A percentile compares a stretch with the other conserved stretches of the same genome.
Evolutionary conservation across 306 rosid species (phyloP).

Genomic region (Datisca glomerata): DNA sequence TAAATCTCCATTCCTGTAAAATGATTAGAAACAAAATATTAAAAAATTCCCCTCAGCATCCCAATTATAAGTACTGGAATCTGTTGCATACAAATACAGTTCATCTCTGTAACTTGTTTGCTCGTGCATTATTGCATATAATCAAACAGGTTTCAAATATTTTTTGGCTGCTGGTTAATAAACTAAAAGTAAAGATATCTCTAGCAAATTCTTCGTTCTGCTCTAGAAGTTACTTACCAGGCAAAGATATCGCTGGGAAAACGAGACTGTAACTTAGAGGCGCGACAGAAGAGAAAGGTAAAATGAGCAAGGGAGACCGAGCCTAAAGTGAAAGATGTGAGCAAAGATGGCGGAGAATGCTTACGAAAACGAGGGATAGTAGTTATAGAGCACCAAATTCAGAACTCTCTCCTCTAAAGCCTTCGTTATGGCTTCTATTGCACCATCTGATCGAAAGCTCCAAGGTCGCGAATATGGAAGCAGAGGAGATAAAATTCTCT

Average conservation of each 20-base stretch:
- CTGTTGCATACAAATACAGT: background rate
- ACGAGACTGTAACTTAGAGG: constrained; percentile 49
- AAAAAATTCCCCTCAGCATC: no score
- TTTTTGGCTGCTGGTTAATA: no score
- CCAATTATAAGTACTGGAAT: constrained; percentile 21
- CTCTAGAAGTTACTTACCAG: no score
- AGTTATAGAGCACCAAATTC: constrained; percentile 58
- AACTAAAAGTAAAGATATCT: no score
- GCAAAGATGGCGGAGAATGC: constrained; percentile 76
- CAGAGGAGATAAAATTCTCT: constrained; percentile 12
- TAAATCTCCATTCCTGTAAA: constrained; percentile 58
- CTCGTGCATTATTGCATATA: no score
- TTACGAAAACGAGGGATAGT: constrained; percentile 78
- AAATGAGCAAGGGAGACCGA: constrained; percentile 30
- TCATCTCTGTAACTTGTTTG: no score
- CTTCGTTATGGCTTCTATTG: constrained; percentile 60
- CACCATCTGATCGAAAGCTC: constrained; percentile 60
- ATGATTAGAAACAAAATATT: background rate
- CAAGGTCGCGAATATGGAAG: constrained; percentile 14
- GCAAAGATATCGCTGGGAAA: no score
- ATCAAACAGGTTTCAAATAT: no score
- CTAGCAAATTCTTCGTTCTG: no score
- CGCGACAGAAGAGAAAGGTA: constrained; percentile 39
- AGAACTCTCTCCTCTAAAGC: constrained; percentile 54
- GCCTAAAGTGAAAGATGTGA: constrained; percentile 59